phyloP scores from a whole-genome alignment of 192 early-diverging fungal genomes.

The Mortierella hygrophila region DNA sequence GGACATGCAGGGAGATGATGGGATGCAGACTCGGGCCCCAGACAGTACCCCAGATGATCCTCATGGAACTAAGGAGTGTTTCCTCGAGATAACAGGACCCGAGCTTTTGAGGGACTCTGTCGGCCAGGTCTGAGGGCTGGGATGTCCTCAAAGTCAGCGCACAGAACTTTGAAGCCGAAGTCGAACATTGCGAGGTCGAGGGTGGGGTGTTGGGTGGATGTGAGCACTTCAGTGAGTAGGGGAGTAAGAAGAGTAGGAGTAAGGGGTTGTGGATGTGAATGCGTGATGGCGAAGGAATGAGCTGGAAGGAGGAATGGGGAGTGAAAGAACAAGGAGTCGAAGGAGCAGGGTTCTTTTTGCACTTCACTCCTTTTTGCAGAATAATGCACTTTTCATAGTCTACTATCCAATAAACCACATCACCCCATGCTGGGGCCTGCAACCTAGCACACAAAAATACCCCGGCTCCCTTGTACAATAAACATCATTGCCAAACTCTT shows the following conservation, averaged over 20 bases:
- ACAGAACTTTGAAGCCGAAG: conserved; percentile 7
- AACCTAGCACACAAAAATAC: no score
- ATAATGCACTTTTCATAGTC: no score
- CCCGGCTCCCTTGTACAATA: no score
- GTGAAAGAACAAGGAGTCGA: neutral
- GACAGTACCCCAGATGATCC: conserved; percentile 12
- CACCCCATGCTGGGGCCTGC: no score
- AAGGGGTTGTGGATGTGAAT: neutral
- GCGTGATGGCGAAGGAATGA: neutral
- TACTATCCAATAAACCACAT: no score
- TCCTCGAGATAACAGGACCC: neutral
- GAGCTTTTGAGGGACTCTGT: neutral
- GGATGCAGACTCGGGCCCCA: conserved; percentile 20
- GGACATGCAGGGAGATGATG: conserved; percentile 33
- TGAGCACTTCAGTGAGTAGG: neutral
- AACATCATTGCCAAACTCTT: no score
- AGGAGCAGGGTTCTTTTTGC: neutral
- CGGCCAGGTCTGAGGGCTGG: conserved; percentile 8
- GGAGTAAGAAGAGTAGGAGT: neutral
- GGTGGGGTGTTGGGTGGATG: neutral
- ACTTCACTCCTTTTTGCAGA: no score
- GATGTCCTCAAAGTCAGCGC: conserved; percentile 39
- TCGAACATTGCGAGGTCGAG: neutral
- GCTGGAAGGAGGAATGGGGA: neutral
- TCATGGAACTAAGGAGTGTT: neutral